Percentiles rank a stretch among this genome's conserved stretches.
phyloP scores from a whole-genome alignment of 2,329 filamentous ascomycete genomes.

The Scorias spongiosa region DNA sequence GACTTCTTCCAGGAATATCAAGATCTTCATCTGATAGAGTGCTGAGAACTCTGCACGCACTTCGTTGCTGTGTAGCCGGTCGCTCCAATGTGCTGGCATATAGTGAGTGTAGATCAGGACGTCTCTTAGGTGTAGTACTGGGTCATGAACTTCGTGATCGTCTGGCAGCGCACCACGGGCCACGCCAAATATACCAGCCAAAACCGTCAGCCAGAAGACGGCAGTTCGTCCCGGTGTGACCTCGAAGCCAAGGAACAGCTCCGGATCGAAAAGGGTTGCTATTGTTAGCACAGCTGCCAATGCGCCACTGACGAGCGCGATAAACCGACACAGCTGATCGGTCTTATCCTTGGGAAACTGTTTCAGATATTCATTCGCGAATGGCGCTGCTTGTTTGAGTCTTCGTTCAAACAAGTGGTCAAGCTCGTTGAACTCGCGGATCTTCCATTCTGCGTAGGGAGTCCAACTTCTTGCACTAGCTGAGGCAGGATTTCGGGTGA shows the following conservation, averaged over 20 bases:
- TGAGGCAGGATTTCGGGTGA: conserved; percentile 80
- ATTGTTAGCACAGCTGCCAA: conserved; percentile 73
- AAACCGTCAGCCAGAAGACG: conserved; percentile 75
- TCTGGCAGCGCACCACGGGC: conserved; percentile 69
- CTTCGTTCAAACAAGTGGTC: conserved; percentile 82
- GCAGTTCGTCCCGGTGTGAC: conserved; percentile 78
- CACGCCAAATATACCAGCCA: conserved; percentile 70
- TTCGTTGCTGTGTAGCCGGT: conserved; percentile 81
- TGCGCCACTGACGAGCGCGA: conserved; percentile 77
- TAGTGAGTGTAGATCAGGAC: conserved; percentile 92
- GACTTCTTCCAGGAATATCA: conserved; percentile 87
- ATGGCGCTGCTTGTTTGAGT: conserved; percentile 87
- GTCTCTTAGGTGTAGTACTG: conserved; percentile 72
- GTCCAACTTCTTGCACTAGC: conserved; percentile 85
- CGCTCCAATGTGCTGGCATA: conserved; percentile 75
- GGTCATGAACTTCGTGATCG: conserved; percentile 80
- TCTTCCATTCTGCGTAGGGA: conserved; percentile 91
- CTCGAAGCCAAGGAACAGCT: conserved; percentile 82
- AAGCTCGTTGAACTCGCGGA: conserved; percentile 94
- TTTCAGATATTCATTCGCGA: conserved; percentile 79
- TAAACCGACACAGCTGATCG: conserved; percentile 66
- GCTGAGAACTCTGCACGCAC: conserved; percentile 80
- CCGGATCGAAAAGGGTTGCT: conserved; percentile 74
- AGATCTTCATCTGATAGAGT: conserved; percentile 80
- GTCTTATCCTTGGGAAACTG: conserved; percentile 95